Base-by-base conservation (phyloP, 176 grass and related monocot genomes). In the Zea luxurians region DNA sequence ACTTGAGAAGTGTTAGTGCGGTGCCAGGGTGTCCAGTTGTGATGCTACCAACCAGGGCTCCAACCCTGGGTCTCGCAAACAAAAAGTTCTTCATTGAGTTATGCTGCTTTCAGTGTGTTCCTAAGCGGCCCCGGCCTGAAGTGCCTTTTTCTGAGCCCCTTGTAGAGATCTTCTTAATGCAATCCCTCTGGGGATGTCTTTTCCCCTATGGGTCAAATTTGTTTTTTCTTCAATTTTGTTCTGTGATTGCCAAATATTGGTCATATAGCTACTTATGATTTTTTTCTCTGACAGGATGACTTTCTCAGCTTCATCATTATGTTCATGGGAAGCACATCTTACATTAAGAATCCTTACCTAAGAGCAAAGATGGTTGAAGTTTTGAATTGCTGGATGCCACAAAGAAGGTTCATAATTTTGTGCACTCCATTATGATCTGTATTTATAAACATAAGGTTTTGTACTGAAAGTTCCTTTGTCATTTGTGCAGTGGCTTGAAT, bases 281-380 rank as follows among this genome's bases (percentile, higher is more conserved):
- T 76, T 74, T 68, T 68, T 62, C 20, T 67, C 57, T 45, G 49
- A 43, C 68, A 97, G 93, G 96, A 99, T 86, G 88, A 99, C 60
- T 99, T 99, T 73, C 83, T 99, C 78, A 99, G 89, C 83, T 99
- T 99, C 68, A 92, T 95, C 45, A 99, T 99, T 15, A 98, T 99
- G 92, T 99, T 99, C 79, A 99, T 99, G 92, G 88, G 92, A 34
- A 92, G 92, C 43, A 83, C 91, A 41, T 79, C 87, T 72, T 95
- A 99, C 83, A 87, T 99, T 37, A 99, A 99, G 84, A 99, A 99
- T 71, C 96, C 96, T 78, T 92, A 99, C 86, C 67, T 99, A 71
- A 92, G 84, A 86, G 92, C 96, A 68, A 99, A 99, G 78, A 98
- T 99, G 96, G 96, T 99, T 86, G 92, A 99, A 83, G 96, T 99